These are phyloP conservation scores for Ophiognomonia clavigignenti-juglandacearum DNA, from an alignment of 2,329 filamentous ascomycete species.

Conservation along the genomic window DNA sequence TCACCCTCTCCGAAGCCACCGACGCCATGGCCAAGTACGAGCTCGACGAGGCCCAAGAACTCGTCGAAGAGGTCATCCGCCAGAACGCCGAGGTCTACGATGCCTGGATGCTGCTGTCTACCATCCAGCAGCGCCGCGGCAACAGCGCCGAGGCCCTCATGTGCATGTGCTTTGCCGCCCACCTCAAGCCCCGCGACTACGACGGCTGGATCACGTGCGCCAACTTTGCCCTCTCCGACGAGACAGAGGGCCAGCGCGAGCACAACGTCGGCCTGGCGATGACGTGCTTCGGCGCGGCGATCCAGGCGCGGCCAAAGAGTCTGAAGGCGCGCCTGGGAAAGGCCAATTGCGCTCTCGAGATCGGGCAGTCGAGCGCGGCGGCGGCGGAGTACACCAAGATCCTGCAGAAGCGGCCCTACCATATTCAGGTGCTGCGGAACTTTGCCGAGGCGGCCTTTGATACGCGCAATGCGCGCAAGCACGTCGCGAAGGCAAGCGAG, in stretches of 20 bases:
- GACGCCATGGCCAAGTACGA: slow-evolving; percentile 57
- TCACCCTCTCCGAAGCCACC: slow-evolving; percentile 61
- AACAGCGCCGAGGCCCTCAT: slow-evolving; percentile 53
- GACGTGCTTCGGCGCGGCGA: slow-evolving; percentile 55
- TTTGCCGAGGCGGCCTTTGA: slow-evolving; percentile 54
- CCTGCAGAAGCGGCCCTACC: slow-evolving; percentile 45
- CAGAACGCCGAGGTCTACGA: slow-evolving; percentile 64
- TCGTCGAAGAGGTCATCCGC: slow-evolving; percentile 59
- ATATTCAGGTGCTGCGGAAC: slow-evolving; percentile 51
- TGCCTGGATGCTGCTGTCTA: slow-evolving; percentile 59
- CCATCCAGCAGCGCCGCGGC: slow-evolving; percentile 57
- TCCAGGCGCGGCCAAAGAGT: slow-evolving; percentile 53
- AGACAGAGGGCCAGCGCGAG: slow-evolving; percentile 40
- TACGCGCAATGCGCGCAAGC: slow-evolving; percentile 38
- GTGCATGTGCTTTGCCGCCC: slow-evolving; percentile 57
- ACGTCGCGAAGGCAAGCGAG: slow-evolving; percentile 35
- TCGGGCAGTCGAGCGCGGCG: slow-evolving; percentile 48
- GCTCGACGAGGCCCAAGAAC: slow-evolving; percentile 53
- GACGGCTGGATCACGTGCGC: slow-evolving; percentile 56
- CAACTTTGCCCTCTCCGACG: slow-evolving; percentile 47
- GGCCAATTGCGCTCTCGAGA: slow-evolving; percentile 52
- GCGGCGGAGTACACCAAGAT: slow-evolving; percentile 53
- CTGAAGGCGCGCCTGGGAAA: slow-evolving; percentile 55
- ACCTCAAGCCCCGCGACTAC: slow-evolving; percentile 57
- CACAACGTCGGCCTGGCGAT: slow-evolving; percentile 49